Evolutionary conservation across 176 grass and related monocot species (phyloP), one percentile per base, ranked within the genome.

Genomic region (Triticum urartu): DNA sequence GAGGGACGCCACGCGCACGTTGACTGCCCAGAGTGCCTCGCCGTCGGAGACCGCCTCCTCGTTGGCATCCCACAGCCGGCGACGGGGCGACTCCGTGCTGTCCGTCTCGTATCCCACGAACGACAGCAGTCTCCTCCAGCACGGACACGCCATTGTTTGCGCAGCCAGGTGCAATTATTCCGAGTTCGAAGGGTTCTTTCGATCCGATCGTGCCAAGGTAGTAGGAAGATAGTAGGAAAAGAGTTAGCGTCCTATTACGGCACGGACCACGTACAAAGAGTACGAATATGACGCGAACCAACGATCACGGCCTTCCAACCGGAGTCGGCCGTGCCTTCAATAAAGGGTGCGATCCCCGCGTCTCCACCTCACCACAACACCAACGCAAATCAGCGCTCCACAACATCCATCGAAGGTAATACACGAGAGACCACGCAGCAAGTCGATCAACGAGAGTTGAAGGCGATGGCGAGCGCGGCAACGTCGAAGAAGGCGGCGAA

Each of bases 401-500:
- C 9, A 12, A 5, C 45, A 48, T 6, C 64, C 30, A 34, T 9
- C 28, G 66, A 17, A 1, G 40, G 18, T 0, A 12, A 9, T 2
- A n/a, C 18, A 35, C 35, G 4, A 71, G 17, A 39, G 18, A 39
- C 67, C 1, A 38, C 68, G 4, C 35, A 39, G 15, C 68, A 9
- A 5, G 21, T 71, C 68, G 34, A 71, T 11, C 67, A 15, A 36
- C 6, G 66, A 36, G 66, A 70, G 8, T 35, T 39, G 67, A 70
- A 71, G 1, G 12, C 71, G 40, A 74, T 74, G 71, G 71, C 71
- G 12, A 74, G 2, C 40, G 6, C 39, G 48, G 48, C 48, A 6
- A 7, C 39, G 40, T 47, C 40, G 30, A 91, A 89, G 88, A 88
- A 84, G 74, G 52, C 88, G 0, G 87, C 79, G 60, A 92, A 95